Conservation (phyloP, 106 monocot species). For the Cymbidium sinense region DNA sequence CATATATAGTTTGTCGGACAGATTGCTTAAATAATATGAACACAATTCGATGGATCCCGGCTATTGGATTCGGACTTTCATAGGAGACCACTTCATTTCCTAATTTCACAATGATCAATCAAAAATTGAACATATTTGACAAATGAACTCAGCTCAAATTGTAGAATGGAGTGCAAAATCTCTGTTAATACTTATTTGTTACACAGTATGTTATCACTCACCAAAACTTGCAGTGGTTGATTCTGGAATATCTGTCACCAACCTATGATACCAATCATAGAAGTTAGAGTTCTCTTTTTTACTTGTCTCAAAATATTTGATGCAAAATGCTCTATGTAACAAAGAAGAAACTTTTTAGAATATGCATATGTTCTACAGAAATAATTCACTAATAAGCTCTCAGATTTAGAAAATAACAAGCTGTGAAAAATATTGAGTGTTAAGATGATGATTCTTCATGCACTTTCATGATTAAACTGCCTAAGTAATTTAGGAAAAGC, state of each 20-base stretch:
- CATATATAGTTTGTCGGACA: conserved; percentile 26
- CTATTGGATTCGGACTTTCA: conserved; percentile 35
- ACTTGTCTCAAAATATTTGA: neutral
- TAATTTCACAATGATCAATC: conserved; percentile 4
- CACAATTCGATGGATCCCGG: conserved; percentile 42
- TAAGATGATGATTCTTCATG: neutral
- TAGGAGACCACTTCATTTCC: conserved; percentile 43
- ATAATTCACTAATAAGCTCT: neutral
- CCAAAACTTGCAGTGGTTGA: conserved; percentile 40
- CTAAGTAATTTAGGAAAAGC: too few species aligned
- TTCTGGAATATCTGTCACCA: conserved; percentile 78
- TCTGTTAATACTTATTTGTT: neutral
- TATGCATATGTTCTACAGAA: neutral
- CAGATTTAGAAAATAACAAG: too few species aligned
- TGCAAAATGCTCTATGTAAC: too few species aligned
- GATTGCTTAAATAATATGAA: conserved; percentile 34
- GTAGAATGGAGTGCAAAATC: too few species aligned
- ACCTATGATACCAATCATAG: conserved; percentile 24
- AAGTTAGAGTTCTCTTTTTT: conserved; percentile 26
- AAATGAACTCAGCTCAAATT: too few species aligned
- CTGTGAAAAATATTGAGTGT: too few species aligned
- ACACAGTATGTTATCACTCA: conserved; percentile 21
- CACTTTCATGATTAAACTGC: neutral
- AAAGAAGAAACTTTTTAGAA: too few species aligned
- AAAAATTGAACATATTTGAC: neutral